Evolutionary conservation across 352 stramenopile genomes (phyloP).

Genomic region (Phytopythium helicoides): DNA sequence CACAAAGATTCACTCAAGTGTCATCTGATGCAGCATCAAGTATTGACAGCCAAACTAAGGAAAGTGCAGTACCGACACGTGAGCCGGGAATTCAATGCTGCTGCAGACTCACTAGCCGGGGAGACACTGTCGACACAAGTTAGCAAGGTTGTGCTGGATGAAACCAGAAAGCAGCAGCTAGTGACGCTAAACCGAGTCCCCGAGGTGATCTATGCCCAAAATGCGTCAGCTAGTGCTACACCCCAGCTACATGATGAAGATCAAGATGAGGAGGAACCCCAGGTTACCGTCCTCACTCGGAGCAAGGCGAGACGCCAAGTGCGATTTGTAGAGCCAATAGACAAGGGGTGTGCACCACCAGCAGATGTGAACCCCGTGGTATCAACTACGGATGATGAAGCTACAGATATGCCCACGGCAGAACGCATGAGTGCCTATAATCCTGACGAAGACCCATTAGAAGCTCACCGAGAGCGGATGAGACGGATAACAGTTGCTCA

Average conservation of each 20-base stretch:
- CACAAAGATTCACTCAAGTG: conserved; percentile 4
- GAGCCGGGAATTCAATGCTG: conserved; percentile 4
- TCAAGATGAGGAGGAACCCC: not conserved
- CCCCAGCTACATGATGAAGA: no score
- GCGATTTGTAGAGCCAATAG: not conserved
- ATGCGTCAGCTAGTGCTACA: no score
- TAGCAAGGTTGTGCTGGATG: conserved; percentile 1
- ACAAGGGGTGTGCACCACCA: not conserved
- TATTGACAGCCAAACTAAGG: not conserved
- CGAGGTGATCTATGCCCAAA: conserved; percentile 8
- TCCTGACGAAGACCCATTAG: no score
- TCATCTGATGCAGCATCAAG: conserved; percentile 3
- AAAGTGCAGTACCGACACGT: conserved; percentile 4
- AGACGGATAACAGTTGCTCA: conserved; percentile 7
- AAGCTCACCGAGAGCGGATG: conserved; percentile 4
- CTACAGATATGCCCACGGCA: no score
- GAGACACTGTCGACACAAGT: conserved; percentile 5
- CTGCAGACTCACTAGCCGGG: conserved; percentile 3
- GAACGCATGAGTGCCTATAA: no score
- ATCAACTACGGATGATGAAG: no score
- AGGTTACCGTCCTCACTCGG: not conserved
- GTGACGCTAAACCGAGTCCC: conserved; percentile 1
- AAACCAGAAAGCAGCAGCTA: conserved; percentile 1
- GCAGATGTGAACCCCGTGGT: no score
- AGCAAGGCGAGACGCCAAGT: conserved; percentile 1